Conservation (phyloP, 2,329 filamentous ascomycete species). For the Penicillium decumbens region DNA sequence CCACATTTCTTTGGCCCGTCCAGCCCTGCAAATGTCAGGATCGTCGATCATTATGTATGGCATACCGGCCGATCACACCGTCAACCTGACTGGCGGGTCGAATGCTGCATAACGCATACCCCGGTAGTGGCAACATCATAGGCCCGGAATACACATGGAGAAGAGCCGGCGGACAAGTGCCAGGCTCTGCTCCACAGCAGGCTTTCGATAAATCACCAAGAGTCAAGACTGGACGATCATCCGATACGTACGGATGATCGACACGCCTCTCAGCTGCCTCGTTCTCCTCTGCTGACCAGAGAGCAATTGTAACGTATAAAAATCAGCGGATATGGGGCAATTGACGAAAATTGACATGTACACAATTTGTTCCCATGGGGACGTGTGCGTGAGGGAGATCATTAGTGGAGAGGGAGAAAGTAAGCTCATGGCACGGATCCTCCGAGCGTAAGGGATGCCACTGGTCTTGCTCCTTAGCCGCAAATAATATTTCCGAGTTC, state of each 20-base stretch:
- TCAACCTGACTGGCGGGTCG: not conserved
- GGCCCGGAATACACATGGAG: conserved; percentile 1
- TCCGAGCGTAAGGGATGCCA: conserved; percentile 8
- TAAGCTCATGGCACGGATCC: conserved; percentile 10
- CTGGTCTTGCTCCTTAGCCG: not conserved
- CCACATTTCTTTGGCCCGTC: not conserved
- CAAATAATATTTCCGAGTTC: not conserved
- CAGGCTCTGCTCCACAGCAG: not conserved
- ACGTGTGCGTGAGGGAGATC: not conserved
- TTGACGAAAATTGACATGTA: conserved; percentile 1
- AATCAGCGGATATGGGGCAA: not conserved
- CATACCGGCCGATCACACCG: not conserved
- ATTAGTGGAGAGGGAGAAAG: not conserved
- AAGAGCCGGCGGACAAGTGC: not conserved
- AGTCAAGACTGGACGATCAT: conserved; percentile 1
- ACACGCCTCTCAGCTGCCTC: conserved; percentile 4
- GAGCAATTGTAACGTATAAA: not conserved
- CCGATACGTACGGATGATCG: conserved; percentile 3
- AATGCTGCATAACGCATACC: not conserved
- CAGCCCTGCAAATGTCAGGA: not conserved
- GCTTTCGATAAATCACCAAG: conserved; percentile 8
- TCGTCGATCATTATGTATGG: not conserved
- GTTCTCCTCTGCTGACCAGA: conserved; percentile 3
- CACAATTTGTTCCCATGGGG: not conserved
- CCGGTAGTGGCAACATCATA: not conserved